Conservation (phyloP, 768 basidiomycete genomes). For the Tricholomella constricta region DNA sequence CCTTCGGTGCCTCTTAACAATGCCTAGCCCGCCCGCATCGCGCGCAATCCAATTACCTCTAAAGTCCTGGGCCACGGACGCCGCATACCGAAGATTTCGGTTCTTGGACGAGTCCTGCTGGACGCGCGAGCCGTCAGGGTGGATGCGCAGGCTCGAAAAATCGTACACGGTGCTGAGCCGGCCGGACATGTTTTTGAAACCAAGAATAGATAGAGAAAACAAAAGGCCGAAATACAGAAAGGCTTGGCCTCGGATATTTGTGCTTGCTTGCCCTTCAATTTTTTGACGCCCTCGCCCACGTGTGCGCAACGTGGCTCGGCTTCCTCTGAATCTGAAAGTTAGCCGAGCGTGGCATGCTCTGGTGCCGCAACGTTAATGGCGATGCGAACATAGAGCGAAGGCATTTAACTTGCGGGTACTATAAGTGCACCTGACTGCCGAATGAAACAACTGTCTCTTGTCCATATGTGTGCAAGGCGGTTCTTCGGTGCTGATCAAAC, state of each 20-base stretch:
- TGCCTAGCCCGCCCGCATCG: conserved; percentile 59
- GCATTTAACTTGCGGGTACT: no score
- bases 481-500: background rate
- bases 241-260: background rate
- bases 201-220: background rate
- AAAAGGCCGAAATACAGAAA: no score
- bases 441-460: no score
- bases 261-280: background rate
- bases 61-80: conserved; percentile 40
- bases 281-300: background rate
- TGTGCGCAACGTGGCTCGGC: background rate
- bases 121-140: conserved; percentile 64
- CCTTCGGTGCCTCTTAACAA: conserved; percentile 36
- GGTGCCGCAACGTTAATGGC: no score
- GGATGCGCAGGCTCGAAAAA: conserved; percentile 62
- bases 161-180: conserved; percentile 65
- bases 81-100: conserved; percentile 33
- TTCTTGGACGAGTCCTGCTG: conserved; percentile 42
- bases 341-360: no score
- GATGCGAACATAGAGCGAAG: no score
- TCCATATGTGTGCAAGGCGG: no score
- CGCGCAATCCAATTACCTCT: conserved; percentile 67
- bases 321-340: no score
- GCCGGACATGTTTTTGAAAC: conserved; percentile 30
- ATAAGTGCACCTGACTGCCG: no score